These are phyloP conservation scores for Babesia ovis DNA, from an alignment of 169 alveolate species.

Conservation along the genomic window DNA sequence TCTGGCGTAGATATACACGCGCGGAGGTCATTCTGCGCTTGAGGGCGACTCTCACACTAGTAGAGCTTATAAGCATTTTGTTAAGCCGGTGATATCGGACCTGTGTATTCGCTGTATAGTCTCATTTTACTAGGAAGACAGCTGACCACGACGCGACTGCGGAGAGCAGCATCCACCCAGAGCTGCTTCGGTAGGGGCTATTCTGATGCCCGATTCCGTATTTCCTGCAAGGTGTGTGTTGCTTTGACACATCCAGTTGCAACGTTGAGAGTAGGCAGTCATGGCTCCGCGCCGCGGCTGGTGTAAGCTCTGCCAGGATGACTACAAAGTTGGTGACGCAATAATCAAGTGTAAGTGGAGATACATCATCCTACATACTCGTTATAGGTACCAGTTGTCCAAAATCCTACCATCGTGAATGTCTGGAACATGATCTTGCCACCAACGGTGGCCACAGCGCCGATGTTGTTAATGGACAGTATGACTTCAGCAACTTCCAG, in stretches of 20 bases:
- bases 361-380: background rate
- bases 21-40: slow-evolving; percentile 22
- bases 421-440: slow-evolving; percentile 71
- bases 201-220: background rate
- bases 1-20: background rate
- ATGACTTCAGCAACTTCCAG: slow-evolving; percentile 70
- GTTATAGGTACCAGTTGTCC: slow-evolving; percentile 70
- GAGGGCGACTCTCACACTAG: background rate
- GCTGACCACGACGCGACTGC: slow-evolving; percentile 2
- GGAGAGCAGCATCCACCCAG: background rate
- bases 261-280: background rate
- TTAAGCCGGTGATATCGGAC: background rate
- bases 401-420: slow-evolving; percentile 73
- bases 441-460: slow-evolving; percentile 50
- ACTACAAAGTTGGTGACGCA: slow-evolving; percentile 73
- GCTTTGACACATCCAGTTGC: background rate
- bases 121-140: slow-evolving; percentile 1
- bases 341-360: slow-evolving; percentile 67
- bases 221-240: background rate
- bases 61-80: background rate
- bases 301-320: slow-evolving; percentile 81
- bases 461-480: slow-evolving; percentile 51
- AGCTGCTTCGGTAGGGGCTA: background rate
- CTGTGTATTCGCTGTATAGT: background rate
- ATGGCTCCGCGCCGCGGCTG: slow-evolving; percentile 79